Conservation (phyloP, 192 early-diverging fungal genomes). For the Coemansia guatemalensis region DNA sequence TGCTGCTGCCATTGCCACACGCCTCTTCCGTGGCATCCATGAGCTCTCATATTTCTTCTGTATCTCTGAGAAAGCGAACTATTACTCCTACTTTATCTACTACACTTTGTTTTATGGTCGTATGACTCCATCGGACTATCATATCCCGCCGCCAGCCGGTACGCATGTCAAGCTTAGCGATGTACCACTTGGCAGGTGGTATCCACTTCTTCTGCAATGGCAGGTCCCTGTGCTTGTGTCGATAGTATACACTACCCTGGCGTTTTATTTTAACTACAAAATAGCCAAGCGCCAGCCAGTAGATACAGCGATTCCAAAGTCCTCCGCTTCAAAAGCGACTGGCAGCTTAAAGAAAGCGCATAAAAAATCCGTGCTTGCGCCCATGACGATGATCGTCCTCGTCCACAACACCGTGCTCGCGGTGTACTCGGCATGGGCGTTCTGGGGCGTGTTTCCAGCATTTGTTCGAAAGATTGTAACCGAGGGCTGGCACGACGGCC, state of each 20-base stretch:
- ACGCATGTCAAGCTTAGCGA: slow-evolving; percentile 41
- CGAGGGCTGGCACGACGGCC: slow-evolving; percentile 57
- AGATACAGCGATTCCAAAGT: not conserved
- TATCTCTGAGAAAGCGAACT: no score
- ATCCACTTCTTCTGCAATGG: slow-evolving; percentile 72
- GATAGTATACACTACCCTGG: slow-evolving; percentile 52
- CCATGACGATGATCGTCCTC: slow-evolving; percentile 74
- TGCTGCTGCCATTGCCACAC: no score
- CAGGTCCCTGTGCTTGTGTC: slow-evolving; percentile 61
- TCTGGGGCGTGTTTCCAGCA: slow-evolving; percentile 59
- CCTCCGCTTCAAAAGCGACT: not conserved
- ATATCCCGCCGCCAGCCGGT: slow-evolving; percentile 25
- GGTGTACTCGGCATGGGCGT: slow-evolving; percentile 72
- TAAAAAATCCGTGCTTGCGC: slow-evolving; percentile 21
- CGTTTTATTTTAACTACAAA: slow-evolving; percentile 34
- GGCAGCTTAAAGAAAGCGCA: not conserved
- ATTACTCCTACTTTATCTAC: no score
- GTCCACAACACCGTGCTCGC: slow-evolving; percentile 73
- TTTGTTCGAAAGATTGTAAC: slow-evolving; percentile 56
- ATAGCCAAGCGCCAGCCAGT: slow-evolving; percentile 18
- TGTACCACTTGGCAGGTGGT: slow-evolving; percentile 68
- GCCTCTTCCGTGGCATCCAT: no score
- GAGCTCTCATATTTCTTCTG: no score
- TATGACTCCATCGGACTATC: slow-evolving; percentile 57
- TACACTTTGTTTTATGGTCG: slow-evolving; percentile 49